Evolutionary conservation across 345 rosid species (phyloP), one percentile per base, ranked within the genome.

Genomic region (Excoecaria agallocha): DNA sequence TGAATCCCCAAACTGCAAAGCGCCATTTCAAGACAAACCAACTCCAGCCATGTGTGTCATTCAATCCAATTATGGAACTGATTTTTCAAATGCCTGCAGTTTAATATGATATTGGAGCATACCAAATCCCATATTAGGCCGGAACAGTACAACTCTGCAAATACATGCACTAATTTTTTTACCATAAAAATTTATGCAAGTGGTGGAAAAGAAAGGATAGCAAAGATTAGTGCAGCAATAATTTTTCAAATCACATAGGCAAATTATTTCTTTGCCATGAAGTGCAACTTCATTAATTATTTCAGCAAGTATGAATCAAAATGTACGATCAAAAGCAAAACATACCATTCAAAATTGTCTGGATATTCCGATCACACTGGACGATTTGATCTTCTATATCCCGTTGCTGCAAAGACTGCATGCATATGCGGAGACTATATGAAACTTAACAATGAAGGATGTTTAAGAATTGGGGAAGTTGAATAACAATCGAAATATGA

Each of bases 361-460:
- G 84, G 70, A 91, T 85, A 66, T 68, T 43, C 72, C 78, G 81
- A 77, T 91, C 93, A 66, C 85, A 88, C 69, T 77, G 66, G 68
- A 92, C 92, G 84, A 93, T 87, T 77, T 87, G 89, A 66, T 90
- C 93, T 77, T 88, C 89, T 20, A 91, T 80, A 35, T 72, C 25
- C 15, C 95, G 86, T n/a, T 72, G 93, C 81, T 89, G 88, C 70
- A 81, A 79, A 79, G 82, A 81, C 98, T 93, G 92, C 74, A 85
- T 52, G 45, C 63, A 73, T 25, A 72, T 41, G 39, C 43, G 54
- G 37, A 52, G 22, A 17, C 24, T 56, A 54, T 38, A 46, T 70
- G 68, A 59, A 57, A 71, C 38, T 54, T 30, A 24, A 70, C 38
- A 12, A 24, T 45, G 65, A 37, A 62, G 74, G 46, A 62, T 49